Evolutionary conservation across 768 basidiomycete species (phyloP), one percentile per base, ranked within the genome.

Genomic region (Tulasnella sp.): DNA sequence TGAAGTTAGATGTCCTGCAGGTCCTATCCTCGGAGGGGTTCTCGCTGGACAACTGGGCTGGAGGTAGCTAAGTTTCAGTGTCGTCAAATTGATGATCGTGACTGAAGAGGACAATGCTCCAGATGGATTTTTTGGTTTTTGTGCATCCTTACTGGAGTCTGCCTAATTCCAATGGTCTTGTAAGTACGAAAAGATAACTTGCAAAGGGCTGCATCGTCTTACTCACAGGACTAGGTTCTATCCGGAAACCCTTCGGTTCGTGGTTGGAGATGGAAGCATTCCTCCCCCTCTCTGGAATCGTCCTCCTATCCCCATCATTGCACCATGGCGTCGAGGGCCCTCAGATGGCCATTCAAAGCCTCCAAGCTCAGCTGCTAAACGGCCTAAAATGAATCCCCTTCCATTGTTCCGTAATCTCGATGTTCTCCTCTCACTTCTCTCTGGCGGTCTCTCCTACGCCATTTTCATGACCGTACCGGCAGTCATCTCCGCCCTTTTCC

Each of bases 41-140:
- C 29, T 35, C 55, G 69, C 69, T 74, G 44, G 37, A 11, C 61
- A 26, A 18, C 70, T 69, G 40, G 78, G 57, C 26, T 75, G 51
- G 51, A 42, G 61, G 77, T 73, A 29, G 26, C 26, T 57, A 55
- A 7, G 40, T 73, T 4, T 40, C 29, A 26, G 23, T 37, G 20
- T 39, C 40, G 70, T 11, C 48, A 78, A 55, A 78, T 57, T 76
- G 73, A 40, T 39, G 55, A 79, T 20, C 13, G 16, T 32, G 5
- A 48, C 77, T 70, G 3, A 67, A 44, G 10, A 20, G 32, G 23
- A 0, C 39, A 32, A 3, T n/a, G 51, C 70, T 80, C 67, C 69
- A 90, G 89, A 80, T 86, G 90, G 15, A 88, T 91, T 7, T 91
- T 91, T 80, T 91, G 89, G 90, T 90, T 91, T 82, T 82, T 90